These are phyloP conservation scores for Yamadazyma blattariae DNA, from an alignment of 1,139 yeast genomes.

Conservation along the genomic window DNA sequence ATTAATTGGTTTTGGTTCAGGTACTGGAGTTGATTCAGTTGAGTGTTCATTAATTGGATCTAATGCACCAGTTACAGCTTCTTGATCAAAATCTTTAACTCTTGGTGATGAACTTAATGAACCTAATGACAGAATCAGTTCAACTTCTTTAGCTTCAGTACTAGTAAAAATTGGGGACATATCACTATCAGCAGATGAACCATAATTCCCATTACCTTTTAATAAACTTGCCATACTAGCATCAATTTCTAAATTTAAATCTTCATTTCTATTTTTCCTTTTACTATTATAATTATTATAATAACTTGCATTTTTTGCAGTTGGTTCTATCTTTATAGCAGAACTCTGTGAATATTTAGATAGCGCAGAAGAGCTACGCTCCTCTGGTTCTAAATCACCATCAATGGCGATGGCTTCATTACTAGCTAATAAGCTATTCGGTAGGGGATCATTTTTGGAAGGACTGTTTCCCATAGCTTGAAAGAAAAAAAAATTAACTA, in stretches of 20 bases:
- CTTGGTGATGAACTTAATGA: constrained; percentile 17
- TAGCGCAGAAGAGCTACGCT: constrained; percentile 47
- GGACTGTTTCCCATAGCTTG: constrained; percentile 57
- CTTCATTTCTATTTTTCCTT: constrained; percentile 6
- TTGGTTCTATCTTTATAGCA: constrained; percentile 16
- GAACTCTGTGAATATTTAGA: constrained; percentile 16
- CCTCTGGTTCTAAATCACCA: constrained; percentile 44
- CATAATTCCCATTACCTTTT: constrained; percentile 11
- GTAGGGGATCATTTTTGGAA: constrained; percentile 52
- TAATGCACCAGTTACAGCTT: constrained; percentile 21
- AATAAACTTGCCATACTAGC: constrained; percentile 45
- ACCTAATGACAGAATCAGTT: constrained; percentile 40
- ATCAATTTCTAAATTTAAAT: constrained; percentile 40
- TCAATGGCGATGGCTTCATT: constrained; percentile 15
- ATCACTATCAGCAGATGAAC: constrained; percentile 42
- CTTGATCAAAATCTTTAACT: constrained; percentile 9
- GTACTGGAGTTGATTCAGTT: constrained; percentile 36
- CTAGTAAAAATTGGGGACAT: constrained; percentile 42
- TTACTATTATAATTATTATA: constrained; percentile 8
- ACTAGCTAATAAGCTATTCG: constrained; percentile 28
- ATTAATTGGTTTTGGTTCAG: constrained; percentile 9
- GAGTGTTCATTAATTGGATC: constrained; percentile 44
- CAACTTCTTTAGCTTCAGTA: constrained; percentile 31
- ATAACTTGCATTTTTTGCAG: constrained; percentile 6
- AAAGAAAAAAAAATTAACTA: not conserved